Percentiles rank a stretch among this genome's conserved stretches.
Evolutionary conservation across 306 rosid genomes (phyloP).

Genomic region (Rubus parviflorus): DNA sequence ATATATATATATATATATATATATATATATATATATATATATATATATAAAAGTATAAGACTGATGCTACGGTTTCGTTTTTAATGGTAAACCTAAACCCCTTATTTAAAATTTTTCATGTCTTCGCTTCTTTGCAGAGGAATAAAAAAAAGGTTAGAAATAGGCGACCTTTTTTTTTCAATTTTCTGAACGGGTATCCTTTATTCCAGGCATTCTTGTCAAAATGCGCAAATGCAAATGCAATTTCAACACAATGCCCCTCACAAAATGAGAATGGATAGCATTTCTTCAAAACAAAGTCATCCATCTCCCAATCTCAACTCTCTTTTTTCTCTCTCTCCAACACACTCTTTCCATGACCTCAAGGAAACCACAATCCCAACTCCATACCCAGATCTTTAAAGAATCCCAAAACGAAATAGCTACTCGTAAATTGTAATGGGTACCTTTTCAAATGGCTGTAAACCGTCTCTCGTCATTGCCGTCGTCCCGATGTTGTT

Average conservation of each 20-base stretch:
- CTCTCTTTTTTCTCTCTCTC: background rate
- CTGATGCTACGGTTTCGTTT: no score
- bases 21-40: no score
- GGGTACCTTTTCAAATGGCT: constrained; percentile 31
- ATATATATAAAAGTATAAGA: no score
- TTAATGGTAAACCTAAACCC: no score
- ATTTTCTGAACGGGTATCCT: background rate
- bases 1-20: no score
- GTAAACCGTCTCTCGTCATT: no score
- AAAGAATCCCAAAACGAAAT: background rate
- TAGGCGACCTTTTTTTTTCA: background rate
- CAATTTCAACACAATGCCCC: constrained; percentile 4
- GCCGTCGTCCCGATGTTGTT: constrained; percentile 16
- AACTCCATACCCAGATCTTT: constrained; percentile 9
- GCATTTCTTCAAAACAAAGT: constrained; percentile 19
- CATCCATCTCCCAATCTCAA: constrained; percentile 6
- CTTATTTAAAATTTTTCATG: background rate
- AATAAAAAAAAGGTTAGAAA: no score
- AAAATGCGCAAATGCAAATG: constrained; percentile 5
- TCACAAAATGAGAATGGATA: background rate
- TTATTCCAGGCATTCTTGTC: constrained; percentile 12
- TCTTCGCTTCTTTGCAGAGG: no score
- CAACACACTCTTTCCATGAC: constrained; percentile 12
- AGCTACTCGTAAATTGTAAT: background rate
- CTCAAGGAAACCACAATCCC: background rate